Conservation (phyloP, 2,329 filamentous ascomycete species). For the Aspergillus sp. region DNA sequence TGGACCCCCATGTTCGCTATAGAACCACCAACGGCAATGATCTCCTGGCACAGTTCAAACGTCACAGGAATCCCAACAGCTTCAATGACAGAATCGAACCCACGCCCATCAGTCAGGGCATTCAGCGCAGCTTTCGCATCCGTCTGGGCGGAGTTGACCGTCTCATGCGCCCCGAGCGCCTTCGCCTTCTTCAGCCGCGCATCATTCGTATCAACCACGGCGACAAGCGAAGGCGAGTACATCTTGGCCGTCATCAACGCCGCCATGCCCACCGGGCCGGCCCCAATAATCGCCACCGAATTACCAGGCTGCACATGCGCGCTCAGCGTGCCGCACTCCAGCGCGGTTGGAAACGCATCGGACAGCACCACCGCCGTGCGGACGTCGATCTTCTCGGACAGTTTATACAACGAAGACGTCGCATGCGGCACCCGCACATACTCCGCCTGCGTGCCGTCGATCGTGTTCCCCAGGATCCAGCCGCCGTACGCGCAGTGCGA, state of each 20-base stretch:
- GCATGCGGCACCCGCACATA: constrained; percentile 54
- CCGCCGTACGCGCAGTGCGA: constrained; percentile 55
- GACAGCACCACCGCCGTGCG: not conserved
- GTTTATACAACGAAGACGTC: constrained; percentile 42
- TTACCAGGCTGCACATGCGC: constrained; percentile 19
- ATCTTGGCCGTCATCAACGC: not conserved
- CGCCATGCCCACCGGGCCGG: constrained; percentile 5
- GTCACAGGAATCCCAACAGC: not conserved
- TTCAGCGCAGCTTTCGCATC: not conserved
- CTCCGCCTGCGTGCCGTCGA: constrained; percentile 56
- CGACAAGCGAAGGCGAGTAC: not conserved
- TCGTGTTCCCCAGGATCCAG: constrained; percentile 55
- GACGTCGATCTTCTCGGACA: not conserved
- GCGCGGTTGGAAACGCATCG: not conserved
- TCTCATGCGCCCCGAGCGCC: not conserved
- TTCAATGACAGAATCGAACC: not conserved
- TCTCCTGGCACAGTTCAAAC: not conserved
- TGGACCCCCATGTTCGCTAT: not conserved
- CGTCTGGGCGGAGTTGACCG: not conserved
- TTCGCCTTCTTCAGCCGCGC: not conserved
- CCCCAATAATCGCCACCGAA: constrained; percentile 2
- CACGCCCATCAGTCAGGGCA: not conserved
- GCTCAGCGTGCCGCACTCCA: not conserved
- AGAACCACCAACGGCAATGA: not conserved
- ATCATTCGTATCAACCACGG: not conserved